Base-by-base conservation (phyloP, 345 rosid genomes). In the Salix koriyanagi region DNA sequence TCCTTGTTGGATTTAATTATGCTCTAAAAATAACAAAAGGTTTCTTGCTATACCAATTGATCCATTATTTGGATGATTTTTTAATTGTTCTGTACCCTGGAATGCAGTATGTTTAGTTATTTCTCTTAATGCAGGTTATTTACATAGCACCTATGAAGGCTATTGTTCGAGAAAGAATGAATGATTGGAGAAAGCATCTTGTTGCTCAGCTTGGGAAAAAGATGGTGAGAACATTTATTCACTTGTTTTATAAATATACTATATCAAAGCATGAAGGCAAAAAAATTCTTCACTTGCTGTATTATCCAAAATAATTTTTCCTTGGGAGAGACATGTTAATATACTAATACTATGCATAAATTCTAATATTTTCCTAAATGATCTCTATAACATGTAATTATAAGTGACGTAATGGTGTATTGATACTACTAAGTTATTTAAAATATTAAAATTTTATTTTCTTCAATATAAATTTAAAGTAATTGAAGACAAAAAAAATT, bases 81-180 rank as follows among this genome's bases (percentile, higher is more conserved):
- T 70, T 65, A 68, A 19, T 34, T 80, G 67, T 30, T 75, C 70
- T 60, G 41, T n/a, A 36, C 32, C 37, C 64, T 67, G 46, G 41
- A 32, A 23, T 73, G 58, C 23, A 36, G 65, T 70, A 48, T 54
- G 36, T 73, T 79, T 32, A 54, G 56, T 56, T 44, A 4, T 69
- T 52, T 76, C 18, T 76, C 69, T 69, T 26, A 73, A 69, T 76
- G 78, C 88, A 95, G 99, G 93, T 95, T 83, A 89, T 95, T 81
- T 95, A 95, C 85, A 95, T 95, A 83, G 99, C 99, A 78, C 99
- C 99, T 76, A 77, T 95, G 88, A 95, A 95, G 90, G 97, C 99
- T 79, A 90, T 95, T 80, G 99, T 93, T 76, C 92, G 99, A 67
- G 99, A 95, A 87, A 93, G 99, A 84, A 93, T 95, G 97, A 84